These are phyloP conservation scores for Liquidambar formosana DNA, from an alignment of 164 flowering plant species.

Conservation along the genomic window DNA sequence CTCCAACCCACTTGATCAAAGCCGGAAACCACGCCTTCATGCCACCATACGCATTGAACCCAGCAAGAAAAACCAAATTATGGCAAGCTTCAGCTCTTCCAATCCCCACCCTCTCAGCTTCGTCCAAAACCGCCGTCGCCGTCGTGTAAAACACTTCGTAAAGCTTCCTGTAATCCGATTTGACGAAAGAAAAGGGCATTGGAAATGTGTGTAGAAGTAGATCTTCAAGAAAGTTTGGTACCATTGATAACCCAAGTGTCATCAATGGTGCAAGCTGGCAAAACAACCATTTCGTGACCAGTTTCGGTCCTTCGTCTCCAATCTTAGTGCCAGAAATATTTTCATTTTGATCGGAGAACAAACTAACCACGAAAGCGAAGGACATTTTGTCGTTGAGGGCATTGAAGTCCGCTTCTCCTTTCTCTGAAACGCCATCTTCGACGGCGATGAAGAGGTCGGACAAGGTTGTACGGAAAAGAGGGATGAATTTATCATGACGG, in stretches of 20 bases:
- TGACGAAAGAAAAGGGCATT: constrained; percentile 32
- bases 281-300: constrained; percentile 32
- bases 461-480: constrained; percentile 17
- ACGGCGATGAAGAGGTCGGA: constrained; percentile 24
- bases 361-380: constrained; percentile 29
- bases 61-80: constrained; percentile 39
- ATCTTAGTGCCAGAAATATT: constrained; percentile 22
- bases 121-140: constrained; percentile 26
- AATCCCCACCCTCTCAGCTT: constrained; percentile 42
- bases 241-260: constrained; percentile 26
- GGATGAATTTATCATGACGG: constrained; percentile 25
- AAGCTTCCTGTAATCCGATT: constrained; percentile 32
- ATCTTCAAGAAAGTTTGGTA: constrained; percentile 35
- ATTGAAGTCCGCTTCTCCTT: constrained; percentile 28
- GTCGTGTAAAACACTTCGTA: constrained; percentile 26
- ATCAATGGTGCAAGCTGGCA: constrained; percentile 39
- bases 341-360: constrained; percentile 18
- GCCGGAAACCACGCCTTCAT: constrained; percentile 35
- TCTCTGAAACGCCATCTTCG: constrained; percentile 18
- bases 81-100: constrained; percentile 50
- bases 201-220: constrained; percentile 37
- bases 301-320: constrained; percentile 23
- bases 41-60: constrained; percentile 53
- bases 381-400: constrained; percentile 16
- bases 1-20: constrained; percentile 41